phyloP scores from a whole-genome alignment of 495 filamentous ascomycete genomes.

The Immersiella caudata region DNA sequence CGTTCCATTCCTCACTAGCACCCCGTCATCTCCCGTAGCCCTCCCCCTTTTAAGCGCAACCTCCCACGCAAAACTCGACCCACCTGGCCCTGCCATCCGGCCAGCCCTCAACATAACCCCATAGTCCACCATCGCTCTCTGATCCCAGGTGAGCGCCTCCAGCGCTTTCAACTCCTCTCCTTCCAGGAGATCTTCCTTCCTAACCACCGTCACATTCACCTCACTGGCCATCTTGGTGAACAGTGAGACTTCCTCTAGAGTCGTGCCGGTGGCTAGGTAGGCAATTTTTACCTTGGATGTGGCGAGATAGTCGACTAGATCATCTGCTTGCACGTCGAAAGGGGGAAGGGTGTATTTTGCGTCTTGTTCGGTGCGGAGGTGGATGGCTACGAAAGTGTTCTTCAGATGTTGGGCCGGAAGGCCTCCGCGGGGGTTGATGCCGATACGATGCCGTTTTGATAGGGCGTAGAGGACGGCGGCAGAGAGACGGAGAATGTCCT shows the following conservation, averaged over 20 bases:
- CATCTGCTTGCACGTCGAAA: conserved; percentile 26
- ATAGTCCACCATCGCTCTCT: conserved; percentile 43
- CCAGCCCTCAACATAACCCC: conserved; percentile 41
- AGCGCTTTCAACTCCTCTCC: conserved; percentile 30
- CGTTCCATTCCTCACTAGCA: neutral
- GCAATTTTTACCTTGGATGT: conserved; percentile 26
- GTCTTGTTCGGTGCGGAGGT: conserved; percentile 32
- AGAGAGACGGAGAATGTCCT: conserved; percentile 31
- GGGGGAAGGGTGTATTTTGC: conserved; percentile 19
- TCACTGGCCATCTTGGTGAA: conserved; percentile 26
- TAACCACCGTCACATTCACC: conserved; percentile 34
- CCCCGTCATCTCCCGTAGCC: conserved; percentile 16
- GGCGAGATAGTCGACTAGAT: conserved; percentile 26
- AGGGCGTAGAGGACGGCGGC: conserved; percentile 36
- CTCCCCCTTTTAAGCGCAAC: conserved; percentile 36
- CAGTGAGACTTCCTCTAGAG: conserved; percentile 23
- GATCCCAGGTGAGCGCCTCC: conserved; percentile 35
- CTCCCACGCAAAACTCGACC: conserved; percentile 41
- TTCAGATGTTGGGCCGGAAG: conserved; percentile 12
- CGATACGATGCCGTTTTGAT: conserved; percentile 23
- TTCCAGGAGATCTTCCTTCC: conserved; percentile 33
- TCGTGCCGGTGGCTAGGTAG: conserved; percentile 38
- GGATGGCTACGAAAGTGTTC: conserved; percentile 27
- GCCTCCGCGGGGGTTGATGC: conserved; percentile 20
- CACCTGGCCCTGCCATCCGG: conserved; percentile 35